A percentile compares a stretch with the other conserved stretches of the same genome.
These are phyloP conservation scores for Colletotrichum higginsianum DNA, from an alignment of 2,329 filamentous ascomycete genomes.

Conservation along the genomic window DNA sequence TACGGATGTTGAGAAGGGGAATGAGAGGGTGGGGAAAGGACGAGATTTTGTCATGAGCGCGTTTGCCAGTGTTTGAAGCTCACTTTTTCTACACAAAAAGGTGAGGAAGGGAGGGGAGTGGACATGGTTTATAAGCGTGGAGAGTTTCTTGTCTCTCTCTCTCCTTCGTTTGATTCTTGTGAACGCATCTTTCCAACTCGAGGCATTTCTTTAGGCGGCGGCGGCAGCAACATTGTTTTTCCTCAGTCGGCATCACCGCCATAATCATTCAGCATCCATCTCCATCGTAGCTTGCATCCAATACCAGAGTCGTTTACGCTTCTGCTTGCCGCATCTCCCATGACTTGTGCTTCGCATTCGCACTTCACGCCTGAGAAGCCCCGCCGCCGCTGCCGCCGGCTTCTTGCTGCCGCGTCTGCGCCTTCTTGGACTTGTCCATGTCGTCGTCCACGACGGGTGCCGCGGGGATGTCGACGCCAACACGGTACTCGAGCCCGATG, in stretches of 20 bases:
- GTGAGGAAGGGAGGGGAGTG: neutral
- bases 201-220: neutral
- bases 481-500: constrained; percentile 76
- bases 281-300: constrained; percentile 5
- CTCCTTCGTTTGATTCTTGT: neutral
- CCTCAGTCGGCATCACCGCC: constrained; percentile 17
- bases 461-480: constrained; percentile 68
- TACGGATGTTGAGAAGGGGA: too few relatives aligned
- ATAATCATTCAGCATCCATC: neutral
- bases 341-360: neutral
- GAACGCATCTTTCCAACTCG: neutral
- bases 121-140: neutral
- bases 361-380: constrained; percentile 20
- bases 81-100: neutral
- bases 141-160: neutral
- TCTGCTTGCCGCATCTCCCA: neutral
- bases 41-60: neutral
- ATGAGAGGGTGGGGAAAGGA: neutral
- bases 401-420: constrained; percentile 39
- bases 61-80: neutral
- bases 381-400: constrained; percentile 1
- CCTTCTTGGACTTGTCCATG: constrained; percentile 60
- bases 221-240: constrained; percentile 5
- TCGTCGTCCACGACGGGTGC: constrained; percentile 65
- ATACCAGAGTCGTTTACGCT: neutral